Evolutionary conservation across 305 asterid species (phyloP).

Genomic region (Fraxinus platypoda): DNA sequence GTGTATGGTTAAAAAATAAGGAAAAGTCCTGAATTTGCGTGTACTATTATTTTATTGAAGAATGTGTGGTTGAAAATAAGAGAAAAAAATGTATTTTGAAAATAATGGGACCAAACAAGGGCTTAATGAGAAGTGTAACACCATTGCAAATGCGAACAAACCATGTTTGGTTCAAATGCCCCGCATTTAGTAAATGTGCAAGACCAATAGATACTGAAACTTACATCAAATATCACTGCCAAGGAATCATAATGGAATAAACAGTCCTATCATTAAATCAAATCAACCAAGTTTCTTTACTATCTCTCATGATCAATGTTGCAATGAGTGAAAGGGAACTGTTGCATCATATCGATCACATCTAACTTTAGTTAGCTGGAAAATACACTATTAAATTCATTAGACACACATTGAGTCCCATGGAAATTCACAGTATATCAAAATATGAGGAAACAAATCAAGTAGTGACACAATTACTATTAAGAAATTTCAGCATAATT

Average conservation of each 20-base stretch:
- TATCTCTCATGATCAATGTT: background rate
- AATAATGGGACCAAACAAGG: background rate
- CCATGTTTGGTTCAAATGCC: background rate
- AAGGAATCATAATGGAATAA: background rate
- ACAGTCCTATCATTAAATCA: background rate
- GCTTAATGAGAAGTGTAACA: background rate
- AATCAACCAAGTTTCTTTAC: background rate
- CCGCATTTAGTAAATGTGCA: background rate
- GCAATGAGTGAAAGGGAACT: background rate
- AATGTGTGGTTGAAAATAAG: background rate
- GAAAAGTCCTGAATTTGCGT: background rate
- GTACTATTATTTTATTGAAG: too few species aligned
- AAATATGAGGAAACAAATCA: background rate
- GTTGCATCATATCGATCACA: background rate
- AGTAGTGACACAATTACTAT: background rate
- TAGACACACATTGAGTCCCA: background rate
- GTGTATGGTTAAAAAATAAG: background rate
- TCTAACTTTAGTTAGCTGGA: background rate
- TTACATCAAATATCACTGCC: background rate
- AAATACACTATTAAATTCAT: background rate
- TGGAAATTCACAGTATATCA: background rate
- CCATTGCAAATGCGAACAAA: background rate
- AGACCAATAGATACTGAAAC: background rate
- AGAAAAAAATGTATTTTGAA: background rate
- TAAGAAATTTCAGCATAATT: background rate